Base-by-base conservation (phyloP, 192 early-diverging fungal species). In the Rhizophagus clarus region DNA sequence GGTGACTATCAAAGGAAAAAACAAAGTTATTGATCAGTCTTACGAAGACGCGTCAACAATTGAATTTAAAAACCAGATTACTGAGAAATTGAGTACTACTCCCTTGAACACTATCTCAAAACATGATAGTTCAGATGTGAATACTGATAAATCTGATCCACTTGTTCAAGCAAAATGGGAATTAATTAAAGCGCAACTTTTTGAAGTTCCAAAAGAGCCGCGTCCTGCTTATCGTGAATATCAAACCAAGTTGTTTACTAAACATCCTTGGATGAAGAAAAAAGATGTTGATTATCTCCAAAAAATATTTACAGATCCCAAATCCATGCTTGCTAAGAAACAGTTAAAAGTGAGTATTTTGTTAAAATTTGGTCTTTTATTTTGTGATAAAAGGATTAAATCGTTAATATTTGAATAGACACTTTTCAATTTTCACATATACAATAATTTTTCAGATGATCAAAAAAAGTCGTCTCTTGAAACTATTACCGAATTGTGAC, bases 401-500 rank as follows among this genome's bases (percentile, higher is more conserved):
- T 32, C 29, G 8, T 14, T 67, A 29, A 31, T 67, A 32, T 67
- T 29, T 34, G 17, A 37, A 34, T 70, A 74, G 74, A 51, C 31
- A 17, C 34, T 63, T 24, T 40, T 76, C 31, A 76, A 76, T 42
- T 10, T 26, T 47, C n/a, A 20, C 17, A 49, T 6, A 17, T 76
- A 62, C 26, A 61, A 32, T 12, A n/a, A 28, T 12, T 62, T 76
- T n/a, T 45, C 74, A 26, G 32, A 63, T 42, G 74, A 76, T 40
- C 74, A 76, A 63, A 76, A n/a, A 76, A 63, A 42, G 31, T n/a
- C 56, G 61, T 62, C 51, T 76, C 17, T 24, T 62, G 60, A 76
- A 42, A 10, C 60, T 76, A 40, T 15, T 76, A 6, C 61, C 61
- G 26, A 24, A 17, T 62, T 37, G 9, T 9, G 74, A 76, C 32